These are phyloP conservation scores for Silene uniflora DNA, from an alignment of 148 eudicot species.

Conservation along the genomic window DNA sequence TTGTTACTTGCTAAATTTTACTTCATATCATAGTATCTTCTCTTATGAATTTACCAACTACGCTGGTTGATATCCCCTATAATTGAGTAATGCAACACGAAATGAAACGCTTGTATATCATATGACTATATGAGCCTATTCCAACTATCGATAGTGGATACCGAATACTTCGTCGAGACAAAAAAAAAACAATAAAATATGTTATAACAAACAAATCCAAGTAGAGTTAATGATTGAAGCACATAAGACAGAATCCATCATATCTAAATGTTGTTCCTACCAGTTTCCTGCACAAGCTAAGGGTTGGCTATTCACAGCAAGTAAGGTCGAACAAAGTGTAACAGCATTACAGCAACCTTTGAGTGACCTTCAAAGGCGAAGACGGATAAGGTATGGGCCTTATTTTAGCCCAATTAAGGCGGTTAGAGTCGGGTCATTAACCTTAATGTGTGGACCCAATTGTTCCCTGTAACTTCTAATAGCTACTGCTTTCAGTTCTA, in stretches of 20 bases:
- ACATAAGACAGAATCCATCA: background rate
- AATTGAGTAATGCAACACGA: no score
- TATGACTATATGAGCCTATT: no score
- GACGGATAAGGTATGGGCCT: background rate
- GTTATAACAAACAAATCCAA: background rate
- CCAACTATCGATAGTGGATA: no score
- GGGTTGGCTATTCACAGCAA: constrained; percentile 12
- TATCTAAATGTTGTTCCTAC: background rate
- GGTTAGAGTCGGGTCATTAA: background rate
- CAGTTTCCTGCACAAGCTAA: background rate
- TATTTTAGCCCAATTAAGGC: background rate
- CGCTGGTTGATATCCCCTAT: no score
- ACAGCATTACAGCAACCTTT: constrained; percentile 11
- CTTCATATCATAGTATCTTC: no score
- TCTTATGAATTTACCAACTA: no score
- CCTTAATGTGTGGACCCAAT: constrained; percentile 1
- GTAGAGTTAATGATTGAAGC: background rate
- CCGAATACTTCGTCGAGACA: no score
- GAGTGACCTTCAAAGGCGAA: constrained; percentile 7
- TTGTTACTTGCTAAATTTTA: no score
- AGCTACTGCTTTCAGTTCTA: no score
- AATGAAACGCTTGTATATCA: no score
- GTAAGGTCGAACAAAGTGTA: constrained; percentile 5
- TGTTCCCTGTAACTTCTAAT: background rate
- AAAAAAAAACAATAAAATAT: no score